Percentiles rank a stretch among this genome's conserved stretches.
These are phyloP conservation scores for Trichoderma harzianum DNA, from an alignment of 2,329 filamentous ascomycete genomes.

Conservation along the genomic window DNA sequence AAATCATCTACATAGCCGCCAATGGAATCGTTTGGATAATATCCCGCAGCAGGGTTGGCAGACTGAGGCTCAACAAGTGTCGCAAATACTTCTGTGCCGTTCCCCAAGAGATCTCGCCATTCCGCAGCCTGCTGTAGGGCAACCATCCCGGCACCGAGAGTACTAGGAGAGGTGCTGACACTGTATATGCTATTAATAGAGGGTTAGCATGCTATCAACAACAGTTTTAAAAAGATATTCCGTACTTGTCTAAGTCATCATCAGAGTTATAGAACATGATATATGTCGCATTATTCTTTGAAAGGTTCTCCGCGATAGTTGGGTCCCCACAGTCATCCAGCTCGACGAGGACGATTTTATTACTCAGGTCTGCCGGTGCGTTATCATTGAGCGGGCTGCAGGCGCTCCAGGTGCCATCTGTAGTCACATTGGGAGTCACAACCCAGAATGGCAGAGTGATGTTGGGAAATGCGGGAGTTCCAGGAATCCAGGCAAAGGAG, in stretches of 20 bases:
- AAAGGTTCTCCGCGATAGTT: conserved; percentile 51
- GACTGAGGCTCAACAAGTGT: background rate
- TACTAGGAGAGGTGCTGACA: conserved; percentile 24
- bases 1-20: conserved; percentile 52
- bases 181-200: background rate
- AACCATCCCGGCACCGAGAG: conserved; percentile 33
- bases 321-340: conserved; percentile 45
- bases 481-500: background rate
- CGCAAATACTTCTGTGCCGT: conserved; percentile 2
- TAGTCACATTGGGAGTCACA: conserved; percentile 45
- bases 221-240: too few relatives aligned
- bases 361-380: conserved; percentile 52
- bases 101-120: background rate
- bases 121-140: conserved; percentile 29
- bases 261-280: conserved; percentile 57
- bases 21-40: conserved; percentile 37
- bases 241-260: conserved; percentile 29
- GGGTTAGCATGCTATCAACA: background rate
- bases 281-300: conserved; percentile 52
- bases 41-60: background rate
- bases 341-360: conserved; percentile 56
- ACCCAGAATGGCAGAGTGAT: conserved; percentile 45
- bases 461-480: background rate
- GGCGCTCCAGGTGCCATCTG: conserved; percentile 41
- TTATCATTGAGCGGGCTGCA: conserved; percentile 50